These are phyloP conservation scores for Brassica cretica DNA, from an alignment of 345 rosid species.

Conservation along the genomic window DNA sequence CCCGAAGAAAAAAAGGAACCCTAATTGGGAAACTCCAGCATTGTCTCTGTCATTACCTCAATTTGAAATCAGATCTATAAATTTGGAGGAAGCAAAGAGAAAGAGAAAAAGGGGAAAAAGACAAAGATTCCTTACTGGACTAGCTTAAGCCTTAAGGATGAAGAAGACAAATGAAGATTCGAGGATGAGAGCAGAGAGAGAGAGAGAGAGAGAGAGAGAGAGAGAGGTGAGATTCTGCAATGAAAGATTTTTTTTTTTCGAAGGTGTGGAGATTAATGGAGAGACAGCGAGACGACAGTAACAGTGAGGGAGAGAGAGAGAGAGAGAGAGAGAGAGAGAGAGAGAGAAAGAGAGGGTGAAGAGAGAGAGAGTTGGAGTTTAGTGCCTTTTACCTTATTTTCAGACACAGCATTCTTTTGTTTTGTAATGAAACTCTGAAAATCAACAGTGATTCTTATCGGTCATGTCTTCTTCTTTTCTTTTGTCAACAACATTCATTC, in stretches of 20 bases:
- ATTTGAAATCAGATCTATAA: conserved; percentile 35
- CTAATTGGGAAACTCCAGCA: conserved; percentile 19
- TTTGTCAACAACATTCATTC: not conserved
- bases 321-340: conserved; percentile 18
- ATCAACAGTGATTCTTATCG: conserved; percentile 6
- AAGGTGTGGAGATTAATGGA: conserved; percentile 25
- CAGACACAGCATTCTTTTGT: conserved; percentile 24
- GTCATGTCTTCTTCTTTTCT: not conserved
- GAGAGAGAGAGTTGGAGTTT: conserved; percentile 2
- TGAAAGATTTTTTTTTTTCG: not conserved
- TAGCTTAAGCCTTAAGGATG: conserved; percentile 12
- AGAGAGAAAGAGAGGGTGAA: conserved; percentile 12
- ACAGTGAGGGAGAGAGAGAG: conserved; percentile 20
- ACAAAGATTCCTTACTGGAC: conserved; percentile 12
- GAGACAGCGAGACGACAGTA: conserved; percentile 44
- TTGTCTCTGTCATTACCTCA: conserved; percentile 8
- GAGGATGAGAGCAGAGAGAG: not conserved
- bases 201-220: not conserved
- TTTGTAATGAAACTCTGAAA: conserved; percentile 20
- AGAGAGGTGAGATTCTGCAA: conserved; percentile 8
- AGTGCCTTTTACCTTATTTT: conserved; percentile 21
- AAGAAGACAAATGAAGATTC: conserved; percentile 12
- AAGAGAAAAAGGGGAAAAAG: not conserved
- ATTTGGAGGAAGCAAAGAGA: not conserved
- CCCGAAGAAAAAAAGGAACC: conserved; percentile 1